These are phyloP conservation scores for Ceriops decandra DNA, from an alignment of 345 rosid species.

Conservation along the genomic window DNA sequence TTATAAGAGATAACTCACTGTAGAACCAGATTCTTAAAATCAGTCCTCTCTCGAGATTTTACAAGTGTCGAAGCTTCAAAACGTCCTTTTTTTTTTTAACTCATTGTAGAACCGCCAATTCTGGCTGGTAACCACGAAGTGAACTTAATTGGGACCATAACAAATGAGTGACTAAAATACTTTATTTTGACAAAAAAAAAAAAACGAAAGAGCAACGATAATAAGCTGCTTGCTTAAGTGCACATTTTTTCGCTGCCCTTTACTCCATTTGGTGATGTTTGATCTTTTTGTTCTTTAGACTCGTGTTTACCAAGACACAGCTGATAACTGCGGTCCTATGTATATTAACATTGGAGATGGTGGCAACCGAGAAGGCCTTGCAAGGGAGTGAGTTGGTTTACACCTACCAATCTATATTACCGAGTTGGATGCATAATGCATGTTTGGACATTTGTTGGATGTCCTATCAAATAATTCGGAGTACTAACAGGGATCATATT, in stretches of 20 bases:
- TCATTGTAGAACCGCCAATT: too few relatives aligned
- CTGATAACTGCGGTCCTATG: slow-evolving; percentile 55
- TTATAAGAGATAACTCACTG: neutral
- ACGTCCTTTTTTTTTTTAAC: too few relatives aligned
- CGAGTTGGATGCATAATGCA: neutral
- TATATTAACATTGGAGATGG: slow-evolving; percentile 77
- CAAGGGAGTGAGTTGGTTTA: slow-evolving; percentile 36
- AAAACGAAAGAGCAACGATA: neutral
- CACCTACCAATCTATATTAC: neutral
- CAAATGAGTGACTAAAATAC: too few relatives aligned
- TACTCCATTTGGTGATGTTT: neutral
- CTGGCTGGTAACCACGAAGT: too few relatives aligned
- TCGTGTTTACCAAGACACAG: slow-evolving; percentile 52
- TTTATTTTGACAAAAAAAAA: too few relatives aligned
- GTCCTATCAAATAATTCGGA: neutral
- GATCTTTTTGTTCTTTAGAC: slow-evolving; percentile 24
- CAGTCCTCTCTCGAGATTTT: too few relatives aligned
- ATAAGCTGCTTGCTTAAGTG: neutral
- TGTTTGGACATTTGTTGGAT: neutral
- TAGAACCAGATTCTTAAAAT: too few relatives aligned
- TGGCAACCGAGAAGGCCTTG: slow-evolving; percentile 78
- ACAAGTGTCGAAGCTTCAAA: too few relatives aligned
- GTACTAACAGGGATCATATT: neutral
- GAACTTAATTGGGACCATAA: too few relatives aligned
- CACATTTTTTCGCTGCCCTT: neutral